These are phyloP conservation scores for Paxillus involutus DNA, from an alignment of 768 basidiomycete species.

Conservation along the genomic window DNA sequence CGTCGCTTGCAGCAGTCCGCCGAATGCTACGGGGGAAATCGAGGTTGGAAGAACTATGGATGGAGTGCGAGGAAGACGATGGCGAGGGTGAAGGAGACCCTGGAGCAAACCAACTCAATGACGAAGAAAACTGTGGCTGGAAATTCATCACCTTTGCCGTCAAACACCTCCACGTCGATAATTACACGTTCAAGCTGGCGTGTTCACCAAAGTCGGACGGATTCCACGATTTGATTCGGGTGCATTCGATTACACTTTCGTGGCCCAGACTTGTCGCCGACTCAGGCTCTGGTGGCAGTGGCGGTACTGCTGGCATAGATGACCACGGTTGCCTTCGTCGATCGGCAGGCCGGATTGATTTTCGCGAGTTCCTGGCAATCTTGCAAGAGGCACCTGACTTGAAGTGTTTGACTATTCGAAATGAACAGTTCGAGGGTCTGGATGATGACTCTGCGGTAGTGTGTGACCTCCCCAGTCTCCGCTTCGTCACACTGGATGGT, in stretches of 20 bases:
- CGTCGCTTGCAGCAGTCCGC: not conserved
- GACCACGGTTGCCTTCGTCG: not conserved
- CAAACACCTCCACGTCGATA: not conserved
- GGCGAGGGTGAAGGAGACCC: not conserved
- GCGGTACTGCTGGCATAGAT: not conserved
- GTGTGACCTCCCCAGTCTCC: not conserved
- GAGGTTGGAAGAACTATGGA: not conserved
- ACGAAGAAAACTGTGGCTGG: not conserved
- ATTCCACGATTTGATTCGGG: not conserved
- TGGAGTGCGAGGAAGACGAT: conserved; percentile 1
- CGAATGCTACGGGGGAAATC: not conserved
- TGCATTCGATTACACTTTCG: conserved; percentile 1
- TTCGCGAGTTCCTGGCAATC: not conserved
- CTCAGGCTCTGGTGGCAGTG: too few relatives aligned
- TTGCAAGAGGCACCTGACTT: not conserved
- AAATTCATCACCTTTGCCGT: not conserved
- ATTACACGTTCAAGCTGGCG: not conserved
- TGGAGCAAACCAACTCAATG: not conserved
- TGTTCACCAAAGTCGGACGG: conserved; percentile 1
- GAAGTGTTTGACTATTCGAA: not conserved
- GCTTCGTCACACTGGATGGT: not conserved
- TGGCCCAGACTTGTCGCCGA: not conserved
- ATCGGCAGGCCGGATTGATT: not conserved
- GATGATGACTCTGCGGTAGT: not conserved
- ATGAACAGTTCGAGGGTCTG: not conserved